These are phyloP conservation scores for Suillus subalutaceus DNA, from an alignment of 768 basidiomycete genomes.

Conservation along the genomic window DNA sequence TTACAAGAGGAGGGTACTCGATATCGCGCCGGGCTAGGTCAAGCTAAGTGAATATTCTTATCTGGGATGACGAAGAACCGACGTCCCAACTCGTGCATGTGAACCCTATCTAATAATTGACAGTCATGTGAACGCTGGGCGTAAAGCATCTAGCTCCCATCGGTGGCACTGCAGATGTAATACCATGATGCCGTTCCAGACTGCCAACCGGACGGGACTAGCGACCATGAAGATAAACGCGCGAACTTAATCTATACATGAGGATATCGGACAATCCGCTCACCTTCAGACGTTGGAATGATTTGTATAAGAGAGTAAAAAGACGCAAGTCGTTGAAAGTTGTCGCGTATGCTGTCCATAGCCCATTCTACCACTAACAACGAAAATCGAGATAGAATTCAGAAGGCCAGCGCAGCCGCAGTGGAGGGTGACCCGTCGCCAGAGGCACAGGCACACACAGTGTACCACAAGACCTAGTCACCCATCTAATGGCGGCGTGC, in stretches of 20 bases:
- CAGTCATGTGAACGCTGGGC: background rate
- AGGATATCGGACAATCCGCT: background rate
- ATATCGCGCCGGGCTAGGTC: background rate
- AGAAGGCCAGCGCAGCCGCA: background rate
- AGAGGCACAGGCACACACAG: background rate
- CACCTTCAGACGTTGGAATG: background rate
- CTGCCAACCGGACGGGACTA: background rate
- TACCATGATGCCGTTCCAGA: background rate
- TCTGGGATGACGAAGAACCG: background rate
- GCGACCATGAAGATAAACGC: background rate
- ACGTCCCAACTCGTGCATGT: background rate
- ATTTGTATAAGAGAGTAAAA: background rate
- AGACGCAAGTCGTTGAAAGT: background rate
- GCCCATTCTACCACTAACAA: background rate
- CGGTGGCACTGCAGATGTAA: background rate
- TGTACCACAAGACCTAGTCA: background rate
- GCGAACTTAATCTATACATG: background rate
- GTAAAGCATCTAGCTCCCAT: background rate
- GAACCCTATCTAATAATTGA: background rate
- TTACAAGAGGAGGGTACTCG: background rate
- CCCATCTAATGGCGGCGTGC: background rate
- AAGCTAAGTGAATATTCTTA: background rate
- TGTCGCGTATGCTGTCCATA: background rate
- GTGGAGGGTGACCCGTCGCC: background rate
- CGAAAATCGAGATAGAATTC: background rate